These are phyloP conservation scores for Aspergillus udagawae DNA, from an alignment of 2,329 filamentous ascomycete genomes.

Conservation along the genomic window DNA sequence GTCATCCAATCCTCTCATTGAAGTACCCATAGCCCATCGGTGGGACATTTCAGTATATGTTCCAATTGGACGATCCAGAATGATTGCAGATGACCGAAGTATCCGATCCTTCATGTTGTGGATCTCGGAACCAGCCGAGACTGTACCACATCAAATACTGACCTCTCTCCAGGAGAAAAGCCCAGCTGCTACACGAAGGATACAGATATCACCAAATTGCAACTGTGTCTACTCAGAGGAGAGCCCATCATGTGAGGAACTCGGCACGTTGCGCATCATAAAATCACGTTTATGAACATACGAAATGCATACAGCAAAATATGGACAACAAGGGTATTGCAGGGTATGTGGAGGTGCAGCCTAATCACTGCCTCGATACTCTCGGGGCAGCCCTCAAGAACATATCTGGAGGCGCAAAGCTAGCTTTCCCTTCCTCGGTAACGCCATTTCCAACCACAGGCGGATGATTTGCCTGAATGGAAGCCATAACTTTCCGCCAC, in stretches of 20 bases:
- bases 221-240: neutral
- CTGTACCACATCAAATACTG: no score
- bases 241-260: neutral
- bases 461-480: constrained; percentile 14
- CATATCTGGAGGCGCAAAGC: constrained; percentile 26
- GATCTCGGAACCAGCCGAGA: no score
- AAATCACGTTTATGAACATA: neutral
- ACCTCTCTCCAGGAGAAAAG: no score
- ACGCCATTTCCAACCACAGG: constrained; percentile 1
- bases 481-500: constrained; percentile 44
- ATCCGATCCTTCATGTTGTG: neutral
- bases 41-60: neutral
- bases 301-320: neutral
- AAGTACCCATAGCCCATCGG: neutral
- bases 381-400: constrained; percentile 22
- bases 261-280: neutral
- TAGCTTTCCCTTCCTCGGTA: constrained; percentile 6
- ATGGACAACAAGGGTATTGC: neutral
- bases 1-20: neutral
- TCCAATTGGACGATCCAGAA: neutral
- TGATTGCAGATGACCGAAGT: neutral
- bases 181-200: no score
- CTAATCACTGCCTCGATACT: constrained; percentile 4
- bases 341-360: neutral
- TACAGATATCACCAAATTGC: neutral